Evolutionary conservation across 2,329 filamentous ascomycete species (phyloP), one percentile per base, ranked within the genome.

Genomic region (Sporothrix pallida): DNA sequence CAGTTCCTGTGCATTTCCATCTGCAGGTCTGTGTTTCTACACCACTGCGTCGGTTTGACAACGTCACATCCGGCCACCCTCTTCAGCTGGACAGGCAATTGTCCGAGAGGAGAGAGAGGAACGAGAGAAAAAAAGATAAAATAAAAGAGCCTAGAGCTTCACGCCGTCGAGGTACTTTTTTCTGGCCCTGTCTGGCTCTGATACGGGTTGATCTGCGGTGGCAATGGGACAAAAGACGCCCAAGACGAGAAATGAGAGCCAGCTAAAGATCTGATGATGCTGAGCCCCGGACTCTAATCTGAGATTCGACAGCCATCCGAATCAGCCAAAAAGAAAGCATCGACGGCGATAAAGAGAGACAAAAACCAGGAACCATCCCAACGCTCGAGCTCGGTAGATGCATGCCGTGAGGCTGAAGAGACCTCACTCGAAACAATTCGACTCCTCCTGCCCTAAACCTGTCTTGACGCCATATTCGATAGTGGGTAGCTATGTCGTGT

Each of bases 41-140:
- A 26, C 23, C 23, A 26, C 23, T 26, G 23, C 23, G 23, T 26
- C 23, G 23, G n/a, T 17, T 12, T 31, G 15, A 15, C 68, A 46
- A 48, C 17, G 42, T 26, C 42, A 9, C 20, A 67, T 17, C 62
- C 42, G 62, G 62, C 62, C 37, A 23, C 12, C 7, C 4, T 48
- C n/a, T 58, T 56, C 37, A 70, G 67, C 67, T 70, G 67, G 67
- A 23, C 26, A 70, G 8, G 46, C 50, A 37, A 37, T 37, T 37
- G 31, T 37, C 31, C 31, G 31, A 37, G 31, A 37, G 31, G 48
- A 3, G 23, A 54, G 26, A 50, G 48, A 71, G 17, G 23, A 13
- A 60, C 0, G 20, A 26, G 3, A 58, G 10, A 63, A 42, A 6
- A 7, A 37, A 7, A 37, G 31, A 37, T 37, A 37, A 37, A 37